These are phyloP conservation scores for Solanum habrochaites DNA, from an alignment of 257 asterid species.

Conservation along the genomic window DNA sequence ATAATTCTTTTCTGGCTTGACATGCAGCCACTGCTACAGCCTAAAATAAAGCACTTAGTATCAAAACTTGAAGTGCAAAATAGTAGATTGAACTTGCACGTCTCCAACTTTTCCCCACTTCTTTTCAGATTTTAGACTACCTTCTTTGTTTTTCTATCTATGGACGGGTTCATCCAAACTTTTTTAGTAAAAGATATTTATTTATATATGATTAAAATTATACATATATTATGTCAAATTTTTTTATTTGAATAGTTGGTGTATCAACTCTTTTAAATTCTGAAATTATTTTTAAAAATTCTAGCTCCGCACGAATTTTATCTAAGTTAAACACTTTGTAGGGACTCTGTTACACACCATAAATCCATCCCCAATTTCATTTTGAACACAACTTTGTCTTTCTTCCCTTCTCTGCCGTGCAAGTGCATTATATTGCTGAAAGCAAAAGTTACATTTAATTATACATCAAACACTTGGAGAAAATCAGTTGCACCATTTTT, in stretches of 20 bases:
- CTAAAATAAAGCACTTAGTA: background rate
- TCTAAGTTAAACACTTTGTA: background rate
- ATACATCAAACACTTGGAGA: background rate
- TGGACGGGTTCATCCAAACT: background rate
- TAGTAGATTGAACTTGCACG: background rate
- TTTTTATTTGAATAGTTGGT: rapidly evolving
- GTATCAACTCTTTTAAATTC: too few species aligned
- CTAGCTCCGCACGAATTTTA: background rate
- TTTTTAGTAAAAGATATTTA: too few species aligned
- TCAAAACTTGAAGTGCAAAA: background rate
- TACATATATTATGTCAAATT: too few species aligned
- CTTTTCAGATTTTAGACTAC: background rate
- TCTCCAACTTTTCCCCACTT: background rate
- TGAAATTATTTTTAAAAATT: too few species aligned
- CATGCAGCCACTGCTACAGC: background rate
- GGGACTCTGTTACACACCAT: background rate
- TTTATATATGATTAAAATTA: too few species aligned
- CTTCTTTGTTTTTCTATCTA: background rate
- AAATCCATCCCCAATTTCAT: background rate
- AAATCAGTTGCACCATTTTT: background rate
- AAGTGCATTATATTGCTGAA: background rate
- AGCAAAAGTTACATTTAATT: background rate
- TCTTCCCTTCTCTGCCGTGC: background rate
- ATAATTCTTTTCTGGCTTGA: background rate
- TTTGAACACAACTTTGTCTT: background rate